Evolutionary conservation across 169 alveolate species (phyloP), one percentile per base, ranked within the genome.

Genomic region (Babesia bovis): DNA sequence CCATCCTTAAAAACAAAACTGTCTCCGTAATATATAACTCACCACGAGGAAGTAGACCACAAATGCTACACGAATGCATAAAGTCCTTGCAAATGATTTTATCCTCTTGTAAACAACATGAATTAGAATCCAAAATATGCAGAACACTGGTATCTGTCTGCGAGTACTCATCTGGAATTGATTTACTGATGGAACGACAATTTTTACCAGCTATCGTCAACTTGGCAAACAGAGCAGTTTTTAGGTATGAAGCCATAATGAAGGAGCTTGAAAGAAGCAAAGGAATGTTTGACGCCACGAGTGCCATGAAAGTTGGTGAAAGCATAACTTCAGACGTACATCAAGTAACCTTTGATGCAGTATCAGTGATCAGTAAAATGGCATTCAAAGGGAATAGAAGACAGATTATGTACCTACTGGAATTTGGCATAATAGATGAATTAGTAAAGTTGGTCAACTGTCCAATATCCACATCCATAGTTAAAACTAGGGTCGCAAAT

Each of bases 401-500:
- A 28, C 94, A 92, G 60, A 90, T 90, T 26, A 76, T 82, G 82
- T 71, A 66, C 19, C 84, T 90, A 47, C 77, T 90, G 61, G 85
- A 84, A 40, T 45, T 79, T 61, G 93, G 91, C 30, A 86, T 78
- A 32, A 90, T 88, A 28, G 79, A 85, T 67, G 88, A 89, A 50
- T 67, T 92, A 85, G 92, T 90, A 32, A 84, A 83, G 66, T 82
- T 92, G 63, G 82, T 92, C 25, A 83, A 84, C 53, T 87, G 91
- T 78, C 90, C 94, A 28, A 79, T 68, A 30, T 75, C 90, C 38
- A 79, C 86, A 66, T 82, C 94, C 36, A 72, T 79, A 58, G 88
- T 91, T 28, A 69, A 90, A 75, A 92, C 96, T 56, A 79, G 96
- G 40, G 92, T 94, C n/a, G 90, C 94, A 71, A 92, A 92, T 75